These are phyloP conservation scores for Avena eriantha DNA, from an alignment of 176 grass and related monocot species.

Conservation along the genomic window DNA sequence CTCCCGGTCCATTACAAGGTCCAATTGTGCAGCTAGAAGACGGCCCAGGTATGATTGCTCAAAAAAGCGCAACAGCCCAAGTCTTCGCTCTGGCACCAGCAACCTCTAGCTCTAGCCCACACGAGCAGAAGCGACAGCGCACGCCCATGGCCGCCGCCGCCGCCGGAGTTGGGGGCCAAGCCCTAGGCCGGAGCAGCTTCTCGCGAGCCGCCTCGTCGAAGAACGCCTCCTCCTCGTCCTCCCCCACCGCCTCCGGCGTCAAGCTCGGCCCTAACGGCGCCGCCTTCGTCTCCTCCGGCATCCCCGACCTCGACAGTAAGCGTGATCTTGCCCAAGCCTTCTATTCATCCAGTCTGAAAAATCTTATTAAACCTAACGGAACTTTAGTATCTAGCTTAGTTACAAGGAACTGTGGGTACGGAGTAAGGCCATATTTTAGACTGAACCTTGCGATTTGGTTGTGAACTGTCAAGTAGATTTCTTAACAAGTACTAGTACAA, in stretches of 20 bases:
- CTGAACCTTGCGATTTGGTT: not conserved
- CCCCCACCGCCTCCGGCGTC: conserved; percentile 47
- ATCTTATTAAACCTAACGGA: not conserved
- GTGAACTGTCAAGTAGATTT: not conserved
- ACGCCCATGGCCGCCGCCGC: conserved; percentile 36
- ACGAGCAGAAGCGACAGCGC: not conserved
- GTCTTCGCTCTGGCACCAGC: not conserved
- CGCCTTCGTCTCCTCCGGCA: conserved; percentile 81
- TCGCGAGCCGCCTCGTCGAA: conserved; percentile 46
- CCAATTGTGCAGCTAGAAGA: not conserved
- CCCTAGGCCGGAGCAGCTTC: conserved; percentile 72
- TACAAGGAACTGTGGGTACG: not conserved
- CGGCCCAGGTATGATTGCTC: not conserved
- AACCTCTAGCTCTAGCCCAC: not conserved
- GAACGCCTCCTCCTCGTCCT: conserved; percentile 28
- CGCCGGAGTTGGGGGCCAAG: conserved; percentile 34
- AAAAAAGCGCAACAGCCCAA: not conserved
- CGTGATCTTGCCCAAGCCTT: not conserved
- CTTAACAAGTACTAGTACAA: not conserved
- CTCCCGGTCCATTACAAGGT: not conserved
- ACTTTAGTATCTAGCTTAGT: not conserved
- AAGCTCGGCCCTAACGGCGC: conserved; percentile 66
- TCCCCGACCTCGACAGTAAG: conserved; percentile 89
- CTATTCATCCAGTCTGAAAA: not conserved
- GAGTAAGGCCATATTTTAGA: not conserved